phyloP scores from a whole-genome alignment of 225 moss, liverwort and hornwort genomes.

The Sphagnum contortum region DNA sequence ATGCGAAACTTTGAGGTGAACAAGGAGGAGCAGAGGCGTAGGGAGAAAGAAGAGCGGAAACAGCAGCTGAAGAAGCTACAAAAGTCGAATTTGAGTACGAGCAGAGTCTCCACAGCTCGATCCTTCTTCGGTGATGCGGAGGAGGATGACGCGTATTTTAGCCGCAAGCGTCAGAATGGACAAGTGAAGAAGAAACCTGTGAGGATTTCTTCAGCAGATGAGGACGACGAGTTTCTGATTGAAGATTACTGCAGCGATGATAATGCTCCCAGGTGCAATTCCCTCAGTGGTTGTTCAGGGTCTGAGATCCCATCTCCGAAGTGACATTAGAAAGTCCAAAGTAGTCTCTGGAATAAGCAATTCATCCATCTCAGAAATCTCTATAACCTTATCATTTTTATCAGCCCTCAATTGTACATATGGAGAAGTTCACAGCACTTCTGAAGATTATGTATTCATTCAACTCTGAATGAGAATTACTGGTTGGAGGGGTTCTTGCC shows the following conservation, averaged over 20 bases:
- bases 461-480: too few species aligned
- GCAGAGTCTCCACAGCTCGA: conserved; percentile 20
- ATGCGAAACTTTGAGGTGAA: conserved; percentile 67
- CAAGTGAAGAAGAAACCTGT: conserved; percentile 20
- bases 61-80: conserved; percentile 32
- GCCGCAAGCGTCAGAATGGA: conserved; percentile 15
- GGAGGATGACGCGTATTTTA: conserved; percentile 16
- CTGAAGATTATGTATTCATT: too few species aligned
- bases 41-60: conserved; percentile 56
- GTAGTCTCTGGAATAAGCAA: too few species aligned
- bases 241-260: conserved; percentile 88
- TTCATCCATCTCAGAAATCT: too few species aligned
- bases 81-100: conserved; percentile 19
- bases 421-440: too few species aligned
- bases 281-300: background rate
- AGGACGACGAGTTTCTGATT: conserved; percentile 73
- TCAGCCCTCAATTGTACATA: too few species aligned
- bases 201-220: conserved; percentile 17
- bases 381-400: too few species aligned
- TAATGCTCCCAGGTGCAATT: conserved; percentile 26
- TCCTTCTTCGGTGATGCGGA: conserved; percentile 27
- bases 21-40: conserved; percentile 56
- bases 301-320: too few species aligned
- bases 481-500: too few species aligned
- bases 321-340: too few species aligned